Evolutionary conservation across 371 early-diverging fungal species (phyloP), one percentile per base, ranked within the genome.

Genomic region (Mucor racemosus): DNA sequence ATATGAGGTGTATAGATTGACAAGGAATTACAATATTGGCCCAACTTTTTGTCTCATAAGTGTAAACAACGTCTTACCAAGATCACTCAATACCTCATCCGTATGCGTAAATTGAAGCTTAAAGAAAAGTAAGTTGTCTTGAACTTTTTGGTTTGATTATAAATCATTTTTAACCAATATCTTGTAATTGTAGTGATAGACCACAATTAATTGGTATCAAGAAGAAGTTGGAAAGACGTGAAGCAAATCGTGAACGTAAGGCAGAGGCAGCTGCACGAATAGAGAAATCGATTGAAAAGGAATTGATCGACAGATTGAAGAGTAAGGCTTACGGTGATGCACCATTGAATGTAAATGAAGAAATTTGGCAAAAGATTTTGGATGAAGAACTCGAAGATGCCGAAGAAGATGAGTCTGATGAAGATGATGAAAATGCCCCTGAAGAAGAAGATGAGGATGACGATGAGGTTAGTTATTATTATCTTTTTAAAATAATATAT

Each of bases 21-120:
- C 76, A 88, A 90, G 63, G 93, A 98, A 69, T 82, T 99, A 70
- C 77, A 92, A 57, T 93, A 93, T 83, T 99, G 96, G 97, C 97
- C 97, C 66, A 82, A 88, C 65, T 94, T 94, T 79, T 78, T 92
- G 67, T 87, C 94, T 69, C 97, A 99, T 86, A 97, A 96, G 80
- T 99, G 99, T 86, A 99, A 99, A 79, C 98, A 99, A 75, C 92
- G 99, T 65, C 77, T 97, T 56, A 99, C 99, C 38, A 97, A 97
- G 84, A 92, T 99, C 64, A 97, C 95, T 42, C 98, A 99, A 79
- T 97, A 95, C 75, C 84, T 99, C 56, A 95, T 96, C 74, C 91
- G 97, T 77, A 96, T 96, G 94, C 88, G 96, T 69, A 91, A 93
- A 74, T 84, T 98, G 70, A 89, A 91, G 72, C 81, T 96, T 53